Conservation (phyloP, 441 rosid genomes). For the Adansonia madagascariensis region DNA sequence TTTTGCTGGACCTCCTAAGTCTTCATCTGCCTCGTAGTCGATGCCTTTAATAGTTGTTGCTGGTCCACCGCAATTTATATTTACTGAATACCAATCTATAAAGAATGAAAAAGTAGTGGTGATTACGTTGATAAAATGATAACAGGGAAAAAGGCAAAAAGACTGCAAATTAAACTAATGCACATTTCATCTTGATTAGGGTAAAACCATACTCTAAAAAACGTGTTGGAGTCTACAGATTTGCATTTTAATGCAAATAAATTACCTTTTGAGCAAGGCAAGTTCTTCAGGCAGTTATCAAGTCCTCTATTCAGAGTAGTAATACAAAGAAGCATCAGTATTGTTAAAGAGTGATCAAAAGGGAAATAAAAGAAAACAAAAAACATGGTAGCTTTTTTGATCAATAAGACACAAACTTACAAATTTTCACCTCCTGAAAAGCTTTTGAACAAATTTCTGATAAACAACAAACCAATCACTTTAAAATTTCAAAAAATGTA, state of each 20-base stretch:
- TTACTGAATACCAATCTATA: conserved; percentile 36
- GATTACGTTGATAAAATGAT: neutral
- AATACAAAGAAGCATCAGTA: conserved; percentile 18
- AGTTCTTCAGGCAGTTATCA: conserved; percentile 28
- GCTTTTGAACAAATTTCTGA: conserved; percentile 49
- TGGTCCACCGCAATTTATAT: conserved; percentile 45
- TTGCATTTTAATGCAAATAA: neutral
- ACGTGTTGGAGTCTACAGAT: neutral
- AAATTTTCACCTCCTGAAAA: conserved; percentile 35
- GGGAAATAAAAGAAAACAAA: neutral
- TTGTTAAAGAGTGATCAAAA: neutral
- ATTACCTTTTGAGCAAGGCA: conserved; percentile 42
- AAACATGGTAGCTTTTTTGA: neutral
- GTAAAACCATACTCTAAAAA: neutral
- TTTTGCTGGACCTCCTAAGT: conserved; percentile 47
- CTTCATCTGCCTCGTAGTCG: conserved; percentile 45
- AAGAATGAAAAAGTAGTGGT: neutral
- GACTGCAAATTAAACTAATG: neutral
- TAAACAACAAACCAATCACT: conserved; percentile 20
- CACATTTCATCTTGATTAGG: neutral
- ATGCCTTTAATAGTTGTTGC: conserved; percentile 26
- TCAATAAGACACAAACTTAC: conserved; percentile 37
- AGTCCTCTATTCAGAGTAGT: conserved; percentile 26
- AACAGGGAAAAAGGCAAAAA: neutral
- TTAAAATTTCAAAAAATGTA: neutral